phyloP scores from a whole-genome alignment of 208 protist genomes.

The Trypanosoma brucei region DNA sequence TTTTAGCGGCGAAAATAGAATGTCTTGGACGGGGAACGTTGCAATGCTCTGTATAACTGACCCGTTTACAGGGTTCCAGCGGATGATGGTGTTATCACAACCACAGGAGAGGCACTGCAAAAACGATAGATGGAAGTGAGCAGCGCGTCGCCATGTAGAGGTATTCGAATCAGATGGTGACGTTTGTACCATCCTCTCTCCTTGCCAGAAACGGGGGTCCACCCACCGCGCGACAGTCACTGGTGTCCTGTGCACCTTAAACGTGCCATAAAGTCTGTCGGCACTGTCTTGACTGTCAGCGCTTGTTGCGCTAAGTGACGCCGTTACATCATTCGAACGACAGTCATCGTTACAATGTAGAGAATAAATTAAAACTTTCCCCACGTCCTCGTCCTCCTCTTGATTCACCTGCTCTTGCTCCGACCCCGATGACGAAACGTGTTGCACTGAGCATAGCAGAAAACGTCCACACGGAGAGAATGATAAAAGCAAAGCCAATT shows the following conservation, averaged over 20 bases:
- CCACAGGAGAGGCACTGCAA: constrained; percentile 66
- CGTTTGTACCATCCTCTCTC: constrained; percentile 17
- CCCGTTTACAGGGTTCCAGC: constrained; percentile 60
- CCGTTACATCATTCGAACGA: background rate
- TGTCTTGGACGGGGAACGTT: constrained; percentile 39
- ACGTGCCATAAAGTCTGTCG: constrained; percentile 36
- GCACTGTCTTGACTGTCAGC: background rate
- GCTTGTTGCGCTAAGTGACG: background rate
- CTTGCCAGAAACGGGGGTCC: constrained; percentile 63
- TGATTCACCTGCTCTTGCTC: constrained; percentile 11
- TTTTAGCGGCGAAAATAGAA: constrained; percentile 64
- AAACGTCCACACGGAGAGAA: constrained; percentile 66
- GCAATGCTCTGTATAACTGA: constrained; percentile 54
- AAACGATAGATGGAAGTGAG: constrained; percentile 35
- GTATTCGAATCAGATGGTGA: constrained; percentile 19
- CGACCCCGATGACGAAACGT: constrained; percentile 15
- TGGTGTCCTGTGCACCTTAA: constrained; percentile 28
- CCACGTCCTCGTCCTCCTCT: constrained; percentile 17
- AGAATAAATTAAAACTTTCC: constrained; percentile 61
- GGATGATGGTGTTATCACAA: constrained; percentile 45
- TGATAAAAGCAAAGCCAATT: constrained; percentile 31
- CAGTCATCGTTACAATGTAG: constrained; percentile 34
- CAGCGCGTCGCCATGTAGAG: constrained; percentile 35
- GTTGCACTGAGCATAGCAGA: constrained; percentile 61
- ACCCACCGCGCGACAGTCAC: constrained; percentile 52